Evolutionary conservation across 805 yeast species (phyloP).

Genomic region (Teunomyces atbi): DNA sequence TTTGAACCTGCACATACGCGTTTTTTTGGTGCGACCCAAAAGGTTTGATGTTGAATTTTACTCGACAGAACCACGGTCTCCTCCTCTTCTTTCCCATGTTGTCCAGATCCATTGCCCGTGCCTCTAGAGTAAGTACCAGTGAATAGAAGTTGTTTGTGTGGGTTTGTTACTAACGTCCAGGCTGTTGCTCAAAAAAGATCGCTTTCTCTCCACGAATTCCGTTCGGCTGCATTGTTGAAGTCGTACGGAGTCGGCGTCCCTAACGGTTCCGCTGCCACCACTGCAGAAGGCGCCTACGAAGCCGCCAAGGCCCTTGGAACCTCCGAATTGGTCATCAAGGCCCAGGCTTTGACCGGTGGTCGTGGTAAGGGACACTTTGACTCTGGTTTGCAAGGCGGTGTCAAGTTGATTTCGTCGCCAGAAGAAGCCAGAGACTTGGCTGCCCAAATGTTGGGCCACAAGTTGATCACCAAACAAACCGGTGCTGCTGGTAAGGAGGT

Average conservation of each 20-base stretch:
- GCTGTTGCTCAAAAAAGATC: slow-evolving; percentile 50
- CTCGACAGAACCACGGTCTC: slow-evolving; percentile 1
- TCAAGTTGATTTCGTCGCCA: slow-evolving; percentile 79
- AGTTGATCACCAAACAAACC: slow-evolving; percentile 95
- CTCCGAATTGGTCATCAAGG: slow-evolving; percentile 89
- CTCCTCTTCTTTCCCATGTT: slow-evolving; percentile 26
- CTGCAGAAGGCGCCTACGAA: slow-evolving; percentile 83
- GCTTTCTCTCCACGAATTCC: slow-evolving; percentile 91
- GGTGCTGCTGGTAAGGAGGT: slow-evolving; percentile 97
- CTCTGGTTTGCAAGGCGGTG: slow-evolving; percentile 95
- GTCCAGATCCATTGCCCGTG: slow-evolving; percentile 43
- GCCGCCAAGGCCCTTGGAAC: slow-evolving; percentile 75
- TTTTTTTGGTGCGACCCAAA: background rate
- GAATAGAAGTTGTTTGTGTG: background rate
- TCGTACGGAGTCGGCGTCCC: slow-evolving; percentile 89
- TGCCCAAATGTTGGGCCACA: slow-evolving; percentile 85
- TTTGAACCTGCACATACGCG: background rate
- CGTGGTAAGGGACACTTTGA: slow-evolving; percentile 99
- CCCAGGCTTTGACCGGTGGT: slow-evolving; percentile 99
- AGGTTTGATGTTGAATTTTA: background rate
- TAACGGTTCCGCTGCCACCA: slow-evolving; percentile 83
- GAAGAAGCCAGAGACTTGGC: slow-evolving; percentile 87
- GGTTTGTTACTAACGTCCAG: slow-evolving; percentile 21
- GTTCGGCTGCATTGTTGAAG: slow-evolving; percentile 85
- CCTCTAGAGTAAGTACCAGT: slow-evolving; percentile 44